Base-by-base conservation (phyloP, 1,284 basidiomycete genomes). In the Ceratobasidium sp. region DNA sequence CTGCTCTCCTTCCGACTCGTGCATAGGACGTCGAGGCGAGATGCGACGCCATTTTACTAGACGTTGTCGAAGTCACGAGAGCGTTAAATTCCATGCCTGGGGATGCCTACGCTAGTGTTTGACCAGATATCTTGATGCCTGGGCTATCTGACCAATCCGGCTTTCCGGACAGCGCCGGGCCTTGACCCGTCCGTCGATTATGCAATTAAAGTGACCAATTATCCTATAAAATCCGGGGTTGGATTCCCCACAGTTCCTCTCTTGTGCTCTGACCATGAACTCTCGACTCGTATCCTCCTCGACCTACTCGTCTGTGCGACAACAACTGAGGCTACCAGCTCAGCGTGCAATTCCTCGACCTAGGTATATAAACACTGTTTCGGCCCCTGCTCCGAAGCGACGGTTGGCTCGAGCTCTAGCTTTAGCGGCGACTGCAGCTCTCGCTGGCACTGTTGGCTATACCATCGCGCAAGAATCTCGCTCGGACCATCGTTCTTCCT, bases 361-460 rank as follows among this genome's bases (percentile, higher is more conserved):
- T 23, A 46, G 66, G 28, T 47, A 32, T 18, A 8, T 70, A 28
- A 54, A 41, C 16, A 70, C 66, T 2, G 32, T 50, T 28, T 14
- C 44, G 16, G 44, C 21, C 32, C 61, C 58, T 21, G 44, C 23
- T 58, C 54, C 62, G 41, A 58, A 43, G 57, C 72, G 61, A 47
- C 38, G 71, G 28, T 50, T 64, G 18, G 71, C 21, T 57, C 71
- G 71, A 55, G 55, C 38, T 63, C 43, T 73, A 47, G 59, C 23
- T 28, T 50, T 62, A 43, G 59, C 38, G 16, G 18, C 59, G 21
- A 58, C 67, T 44, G 73, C 73, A 18, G 43, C 43, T 9, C 35
- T 73, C 7, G 67, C 73, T 46, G 64, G 64, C 11, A 50, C 59
- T 46, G 11, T 62, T 26, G 73, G 73, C n/a, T 73, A 73, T 41